Base-by-base conservation (phyloP, 768 basidiomycete genomes). In the Tricholomella constricta region DNA sequence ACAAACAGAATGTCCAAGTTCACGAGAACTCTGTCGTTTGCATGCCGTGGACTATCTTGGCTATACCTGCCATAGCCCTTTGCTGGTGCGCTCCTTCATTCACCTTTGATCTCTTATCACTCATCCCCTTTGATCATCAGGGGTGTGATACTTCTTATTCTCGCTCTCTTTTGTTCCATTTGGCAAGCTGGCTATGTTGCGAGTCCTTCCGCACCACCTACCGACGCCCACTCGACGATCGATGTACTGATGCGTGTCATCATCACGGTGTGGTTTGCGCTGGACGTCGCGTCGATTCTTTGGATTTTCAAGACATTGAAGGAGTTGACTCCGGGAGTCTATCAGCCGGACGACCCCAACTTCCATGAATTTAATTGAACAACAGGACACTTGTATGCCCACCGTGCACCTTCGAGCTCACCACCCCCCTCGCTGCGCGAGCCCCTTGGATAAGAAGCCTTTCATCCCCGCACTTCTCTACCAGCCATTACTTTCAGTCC, bases 31-130 rank as follows among this genome's bases (percentile, higher is more conserved):
- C 27, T 11, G 3, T 12, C 12, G 17, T 34, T 9, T 34, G 29
- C 11, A 47, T 32, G 29, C 36, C 45, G 32, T 56, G 54, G 48
- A 35, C 37, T 15, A 17, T 56, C 7, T 32, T 56, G 36, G 26
- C 49, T 1, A n/a, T 51, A 4, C 54, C 54, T 32, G 48, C 49
- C 25, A 14, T 47, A 9, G 19, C 48, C 9, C 35, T 49, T 17
- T 45, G 20, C n/a, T 46, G 48, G 48, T 56, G 27, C 32, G 27
- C 3, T 10, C 11, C 14, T 14, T 29, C 14, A 20, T 20, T 29
- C 36, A 17, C 32, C 31, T 15, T 14, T 3, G 11, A 0, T 14
- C 3, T n/a, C 9, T 19, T 15, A 17, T 4, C 6, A n/a, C 34
- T 49, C 22, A 14, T 42, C 8, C 34, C 7, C n/a, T n/a, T n/a